Evolutionary conservation across 2,329 filamentous ascomycete species (phyloP), one percentile per base, ranked within the genome.

Genomic region (Blumeriella jaapii): DNA sequence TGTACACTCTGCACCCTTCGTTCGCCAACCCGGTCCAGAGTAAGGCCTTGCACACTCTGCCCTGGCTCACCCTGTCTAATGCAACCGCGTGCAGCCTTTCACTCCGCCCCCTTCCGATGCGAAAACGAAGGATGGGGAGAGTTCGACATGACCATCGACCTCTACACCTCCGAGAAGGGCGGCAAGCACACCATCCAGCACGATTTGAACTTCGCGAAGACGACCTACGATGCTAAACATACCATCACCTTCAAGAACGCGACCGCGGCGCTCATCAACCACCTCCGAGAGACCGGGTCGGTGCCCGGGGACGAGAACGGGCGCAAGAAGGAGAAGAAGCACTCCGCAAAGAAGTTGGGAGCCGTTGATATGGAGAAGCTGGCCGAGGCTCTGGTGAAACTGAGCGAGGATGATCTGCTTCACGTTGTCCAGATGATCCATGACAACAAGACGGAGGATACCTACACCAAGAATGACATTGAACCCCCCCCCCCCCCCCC

Each of bases 351-450:
- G 48, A 64, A 66, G 33, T 68, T 63, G 7, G 51, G 51, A 26
- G 55, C 73, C 61, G 67, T 82, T 49, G 91, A 98, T 59, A 91
- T 94, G 67, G 91, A 98, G 66, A 96, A 94, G 68, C 74, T 98
- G 51, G 91, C 89, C 19, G 87, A 96, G 40, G 86, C 81, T 0
- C 67, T 98, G 39, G 78, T 89, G 57, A 86, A 84, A 65, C 74
- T 98, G 16, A 73, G 74, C 46, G 91, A 98, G 64, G 91, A 98
- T 48, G 89, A 96, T 54, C 65, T 98, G 26, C 68, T 98, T 42
- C 83, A 91, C 50, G 85, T 96, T 15, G 93, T 98, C 42, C 89
- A 96, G 64, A 80, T 98, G 74, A 89, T 98, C 44, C 91, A 96
- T 59, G 91, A 98, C 62, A 84, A 95, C 64, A 96, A 96, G 68